A percentile compares a stretch with the other conserved stretches of the same genome.
These are phyloP conservation scores for Debaryomyces nepalensis DNA, from an alignment of 1,139 yeast species.

Conservation along the genomic window DNA sequence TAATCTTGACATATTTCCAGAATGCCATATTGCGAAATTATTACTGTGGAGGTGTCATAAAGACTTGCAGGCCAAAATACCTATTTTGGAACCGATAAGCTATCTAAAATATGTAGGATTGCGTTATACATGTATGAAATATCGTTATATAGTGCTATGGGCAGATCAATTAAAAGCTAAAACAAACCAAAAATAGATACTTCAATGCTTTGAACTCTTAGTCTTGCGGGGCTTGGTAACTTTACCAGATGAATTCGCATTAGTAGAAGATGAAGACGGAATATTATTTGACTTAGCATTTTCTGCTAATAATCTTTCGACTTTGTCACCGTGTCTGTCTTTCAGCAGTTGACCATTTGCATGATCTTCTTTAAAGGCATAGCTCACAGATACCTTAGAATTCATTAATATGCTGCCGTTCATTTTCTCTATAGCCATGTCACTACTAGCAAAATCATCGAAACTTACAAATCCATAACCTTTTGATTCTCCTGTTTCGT, in stretches of 20 bases:
- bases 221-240: slow-evolving; percentile 10
- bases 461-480: slow-evolving; percentile 68
- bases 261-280: not conserved
- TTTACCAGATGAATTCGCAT: slow-evolving; percentile 3
- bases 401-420: slow-evolving; percentile 74
- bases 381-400: slow-evolving; percentile 60
- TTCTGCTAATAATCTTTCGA: slow-evolving; percentile 73
- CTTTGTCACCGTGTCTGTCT: slow-evolving; percentile 75
- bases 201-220: too few species aligned
- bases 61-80: too few species aligned
- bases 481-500: slow-evolving; percentile 53
- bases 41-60: too few species aligned
- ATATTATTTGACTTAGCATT: slow-evolving; percentile 56
- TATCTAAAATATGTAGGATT: not conserved
- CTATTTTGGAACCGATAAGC: not conserved
- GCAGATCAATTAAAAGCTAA: not conserved
- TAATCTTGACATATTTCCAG: not conserved
- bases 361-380: slow-evolving; percentile 73
- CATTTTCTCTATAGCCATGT: slow-evolving; percentile 71
- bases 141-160: not conserved
- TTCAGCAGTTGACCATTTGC: slow-evolving; percentile 40
- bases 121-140: not conserved
- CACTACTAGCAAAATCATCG: slow-evolving; percentile 70
- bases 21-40: not conserved
- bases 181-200: too few species aligned